A percentile compares a stretch with the other conserved stretches of the same genome.
These are phyloP conservation scores for Puccinia horiana DNA, from an alignment of 1,284 basidiomycete genomes.

Conservation along the genomic window DNA sequence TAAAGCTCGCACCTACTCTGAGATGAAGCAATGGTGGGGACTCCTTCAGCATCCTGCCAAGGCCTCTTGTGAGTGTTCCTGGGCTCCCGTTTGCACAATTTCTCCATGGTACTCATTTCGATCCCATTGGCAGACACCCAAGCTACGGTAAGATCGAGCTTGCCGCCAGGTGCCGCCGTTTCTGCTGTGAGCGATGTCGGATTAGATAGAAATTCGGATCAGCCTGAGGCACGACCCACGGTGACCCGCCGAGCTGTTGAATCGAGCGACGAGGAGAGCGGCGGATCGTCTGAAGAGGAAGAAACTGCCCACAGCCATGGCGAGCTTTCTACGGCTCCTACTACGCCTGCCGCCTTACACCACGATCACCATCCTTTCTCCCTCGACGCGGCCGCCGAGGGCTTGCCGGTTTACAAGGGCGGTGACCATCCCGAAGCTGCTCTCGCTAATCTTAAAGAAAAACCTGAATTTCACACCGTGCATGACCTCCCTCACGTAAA, in stretches of 20 bases:
- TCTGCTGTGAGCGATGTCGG: constrained; percentile 32
- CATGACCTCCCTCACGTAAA: not conserved
- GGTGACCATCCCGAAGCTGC: constrained; percentile 29
- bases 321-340: constrained; percentile 42
- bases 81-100: too few species aligned
- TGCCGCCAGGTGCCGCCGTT: constrained; percentile 26
- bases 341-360: constrained; percentile 21
- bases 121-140: not conserved
- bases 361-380: not conserved
- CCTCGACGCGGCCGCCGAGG: not conserved
- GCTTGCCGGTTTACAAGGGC: constrained; percentile 34
- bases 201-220: not conserved
- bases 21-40: constrained; percentile 55
- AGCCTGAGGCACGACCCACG: not conserved
- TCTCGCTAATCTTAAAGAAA: constrained; percentile 37
- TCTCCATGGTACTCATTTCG: not conserved
- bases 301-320: constrained; percentile 31
- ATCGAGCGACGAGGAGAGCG: constrained; percentile 30
- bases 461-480: constrained; percentile 15
- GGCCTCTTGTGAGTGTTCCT: constrained; percentile 36
- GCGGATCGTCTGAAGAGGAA: constrained; percentile 46
- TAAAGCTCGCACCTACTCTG: constrained; percentile 54
- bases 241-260: constrained; percentile 27
- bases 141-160: constrained; percentile 35
- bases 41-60: constrained; percentile 48